Conservation (phyloP, 306 rosid genomes). For the Senna tora region DNA sequence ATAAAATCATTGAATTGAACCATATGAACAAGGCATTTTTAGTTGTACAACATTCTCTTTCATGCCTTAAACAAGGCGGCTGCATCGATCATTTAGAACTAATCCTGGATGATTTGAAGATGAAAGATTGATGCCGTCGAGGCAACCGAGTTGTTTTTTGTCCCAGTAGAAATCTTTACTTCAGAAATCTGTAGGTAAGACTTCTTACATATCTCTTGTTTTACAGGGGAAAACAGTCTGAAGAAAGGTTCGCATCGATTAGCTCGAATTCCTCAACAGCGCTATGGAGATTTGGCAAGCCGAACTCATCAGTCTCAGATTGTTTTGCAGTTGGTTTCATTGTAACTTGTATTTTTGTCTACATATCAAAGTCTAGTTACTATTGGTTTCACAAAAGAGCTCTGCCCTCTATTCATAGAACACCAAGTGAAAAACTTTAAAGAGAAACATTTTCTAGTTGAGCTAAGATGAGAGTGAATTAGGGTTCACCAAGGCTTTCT, state of each 20-base stretch:
- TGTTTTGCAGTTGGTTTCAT: conserved; percentile 42
- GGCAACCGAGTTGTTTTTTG: neutral
- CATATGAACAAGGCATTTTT: neutral
- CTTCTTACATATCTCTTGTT: conserved; percentile 32
- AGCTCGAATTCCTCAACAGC: conserved; percentile 51
- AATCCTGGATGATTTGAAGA: conserved; percentile 17
- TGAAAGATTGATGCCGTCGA: conserved; percentile 12
- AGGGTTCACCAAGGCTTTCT: neutral
- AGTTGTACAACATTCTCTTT: conserved; percentile 1
- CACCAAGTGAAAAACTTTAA: conserved; percentile 13
- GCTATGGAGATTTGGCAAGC: conserved; percentile 43
- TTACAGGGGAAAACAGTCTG: conserved; percentile 61
- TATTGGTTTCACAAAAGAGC: conserved; percentile 36
- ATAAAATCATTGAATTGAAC: conserved; percentile 28
- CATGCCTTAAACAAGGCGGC: conserved; percentile 19
- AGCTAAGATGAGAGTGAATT: conserved; percentile 21
- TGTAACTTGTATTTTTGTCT: conserved; percentile 49
- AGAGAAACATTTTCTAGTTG: conserved; percentile 8
- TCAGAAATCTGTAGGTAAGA: conserved; percentile 3
- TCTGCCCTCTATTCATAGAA: conserved; percentile 31
- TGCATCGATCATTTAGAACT: neutral
- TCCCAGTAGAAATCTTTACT: conserved; percentile 27
- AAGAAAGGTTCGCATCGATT: conserved; percentile 68
- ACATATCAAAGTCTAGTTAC: conserved; percentile 45
- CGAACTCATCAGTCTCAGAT: conserved; percentile 39